phyloP scores from a whole-genome alignment of 1,139 yeast species.

The Meyerozyma smithsonii region DNA sequence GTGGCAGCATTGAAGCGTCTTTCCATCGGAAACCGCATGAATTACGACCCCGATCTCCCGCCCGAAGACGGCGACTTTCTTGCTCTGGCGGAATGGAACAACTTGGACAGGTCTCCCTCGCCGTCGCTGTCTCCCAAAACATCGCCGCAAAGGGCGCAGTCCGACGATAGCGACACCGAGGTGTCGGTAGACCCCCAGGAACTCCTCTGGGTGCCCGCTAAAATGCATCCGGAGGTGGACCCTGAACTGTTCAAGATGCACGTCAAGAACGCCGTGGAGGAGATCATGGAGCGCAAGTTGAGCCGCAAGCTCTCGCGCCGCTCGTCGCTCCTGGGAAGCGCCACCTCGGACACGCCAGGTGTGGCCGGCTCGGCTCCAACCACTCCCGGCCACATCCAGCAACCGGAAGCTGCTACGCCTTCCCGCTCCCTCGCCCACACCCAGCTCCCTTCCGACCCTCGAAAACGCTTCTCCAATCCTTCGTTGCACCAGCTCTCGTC shows the following conservation, averaged over 20 bases:
- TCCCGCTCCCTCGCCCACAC: background rate
- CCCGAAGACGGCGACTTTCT: slow-evolving; percentile 31
- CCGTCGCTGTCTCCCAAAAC: slow-evolving; percentile 1
- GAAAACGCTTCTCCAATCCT: slow-evolving; percentile 35
- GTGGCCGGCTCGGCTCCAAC: background rate
- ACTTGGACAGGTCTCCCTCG: background rate
- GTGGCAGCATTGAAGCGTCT: slow-evolving; percentile 55
- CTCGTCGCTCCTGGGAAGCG: slow-evolving; percentile 20
- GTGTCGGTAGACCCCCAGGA: slow-evolving; percentile 1
- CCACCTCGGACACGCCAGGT: background rate
- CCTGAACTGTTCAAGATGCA: slow-evolving; percentile 87
- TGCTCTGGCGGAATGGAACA: slow-evolving; percentile 1
- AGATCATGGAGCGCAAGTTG: slow-evolving; percentile 50
- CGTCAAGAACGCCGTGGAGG: slow-evolving; percentile 76
- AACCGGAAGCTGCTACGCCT: background rate
- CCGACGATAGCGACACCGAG: background rate
- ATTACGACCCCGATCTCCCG: slow-evolving; percentile 55
- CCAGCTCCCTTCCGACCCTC: background rate
- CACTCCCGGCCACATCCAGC: background rate
- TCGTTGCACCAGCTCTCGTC: slow-evolving; percentile 63
- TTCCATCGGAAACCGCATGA: slow-evolving; percentile 50
- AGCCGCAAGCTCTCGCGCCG: slow-evolving; percentile 27
- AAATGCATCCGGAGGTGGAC: slow-evolving; percentile 86
- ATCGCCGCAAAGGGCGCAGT: background rate
- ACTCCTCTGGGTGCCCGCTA: slow-evolving; percentile 90